Base-by-base conservation (phyloP, 1,284 basidiomycete species). In the Cryptococcus jaspeensis region DNA sequence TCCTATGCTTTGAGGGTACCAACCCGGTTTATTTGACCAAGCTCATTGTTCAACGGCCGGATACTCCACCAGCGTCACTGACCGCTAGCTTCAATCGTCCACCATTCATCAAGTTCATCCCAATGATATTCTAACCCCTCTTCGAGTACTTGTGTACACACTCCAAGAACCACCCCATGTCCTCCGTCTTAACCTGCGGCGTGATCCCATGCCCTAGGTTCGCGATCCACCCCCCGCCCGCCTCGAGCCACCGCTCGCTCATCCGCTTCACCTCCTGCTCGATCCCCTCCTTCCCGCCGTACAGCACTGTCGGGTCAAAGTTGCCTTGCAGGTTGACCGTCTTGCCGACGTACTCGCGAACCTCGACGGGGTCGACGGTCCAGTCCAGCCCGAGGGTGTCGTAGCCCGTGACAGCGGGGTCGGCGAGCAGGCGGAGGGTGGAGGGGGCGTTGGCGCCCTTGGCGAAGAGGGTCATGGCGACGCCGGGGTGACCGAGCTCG, bases 151-250 rank as follows among this genome's bases (percentile, higher is more conserved):
- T 92, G 74, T 91, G 89, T 41, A 95, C 85, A 70, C 91, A 92
- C 76, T 95, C 84, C 62, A 95, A 84, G 81, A 94, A 95, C 84
- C 86, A 94, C 52, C 83, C 81, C 77, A 94, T 81, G 76, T 94
- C 90, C 58, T 94, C 91, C 35, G 92, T 89, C 73, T 94, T 86
- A 18, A 96, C 92, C n/a, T 85, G 88, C n/a, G 92, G 92, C 11
- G 91, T 94, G 66, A 99, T 96, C 4, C 95, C 95, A 76, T 99
- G 96, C 1, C 96, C 96, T 36, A 99, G 80, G 78, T 99, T 99
- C 25, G 90, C 90, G 70, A 99, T 97, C 91, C 92, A 96, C 7
- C 85, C 88, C 43, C 76, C 76, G 5, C 83, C 83, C 58, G 78
- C 81, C 12, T 76, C 73, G 43, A 84, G 83, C 80, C 98, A 98